phyloP scores from a whole-genome alignment of 345 rosid species.

The Salix suchowensis region DNA sequence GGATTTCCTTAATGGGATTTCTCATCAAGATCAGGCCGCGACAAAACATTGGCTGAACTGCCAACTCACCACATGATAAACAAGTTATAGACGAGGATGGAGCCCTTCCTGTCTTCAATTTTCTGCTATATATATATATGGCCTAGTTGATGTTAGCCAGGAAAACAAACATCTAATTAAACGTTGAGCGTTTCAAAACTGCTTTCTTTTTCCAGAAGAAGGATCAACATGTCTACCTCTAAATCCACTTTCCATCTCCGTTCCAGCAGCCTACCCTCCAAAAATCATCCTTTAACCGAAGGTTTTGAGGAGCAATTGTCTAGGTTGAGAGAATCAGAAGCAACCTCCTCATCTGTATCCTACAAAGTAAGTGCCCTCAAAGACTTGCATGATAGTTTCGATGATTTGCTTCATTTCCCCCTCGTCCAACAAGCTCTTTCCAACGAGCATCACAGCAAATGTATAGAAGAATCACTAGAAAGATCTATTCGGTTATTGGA shows the following conservation, averaged over 20 bases:
- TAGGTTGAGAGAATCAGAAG: conserved; percentile 19
- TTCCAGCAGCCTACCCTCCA: conserved; percentile 27
- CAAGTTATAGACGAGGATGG: not conserved
- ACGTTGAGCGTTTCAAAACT: not conserved
- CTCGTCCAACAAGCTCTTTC: not conserved
- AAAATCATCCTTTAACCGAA: conserved; percentile 18
- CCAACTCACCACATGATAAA: not conserved
- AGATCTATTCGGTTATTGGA: conserved; percentile 4
- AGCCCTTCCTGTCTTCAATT: not conserved
- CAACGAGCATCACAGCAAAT: not conserved
- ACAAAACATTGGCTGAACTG: not conserved
- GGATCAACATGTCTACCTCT: conserved; percentile 6
- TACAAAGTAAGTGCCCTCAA: not conserved
- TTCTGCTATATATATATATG: not conserved
- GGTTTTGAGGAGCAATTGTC: conserved; percentile 16
- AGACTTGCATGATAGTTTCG: not conserved
- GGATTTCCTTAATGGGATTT: not conserved
- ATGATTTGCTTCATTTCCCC: not conserved
- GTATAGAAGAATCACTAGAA: not conserved
- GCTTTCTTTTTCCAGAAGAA: not conserved
- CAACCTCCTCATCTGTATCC: conserved; percentile 3
- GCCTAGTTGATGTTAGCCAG: no score
- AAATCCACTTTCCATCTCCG: conserved; percentile 18
- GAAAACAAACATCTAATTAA: no score
- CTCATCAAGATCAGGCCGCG: not conserved